These are phyloP conservation scores for Galerina marginata DNA, from an alignment of 768 basidiomycete genomes.

Conservation along the genomic window DNA sequence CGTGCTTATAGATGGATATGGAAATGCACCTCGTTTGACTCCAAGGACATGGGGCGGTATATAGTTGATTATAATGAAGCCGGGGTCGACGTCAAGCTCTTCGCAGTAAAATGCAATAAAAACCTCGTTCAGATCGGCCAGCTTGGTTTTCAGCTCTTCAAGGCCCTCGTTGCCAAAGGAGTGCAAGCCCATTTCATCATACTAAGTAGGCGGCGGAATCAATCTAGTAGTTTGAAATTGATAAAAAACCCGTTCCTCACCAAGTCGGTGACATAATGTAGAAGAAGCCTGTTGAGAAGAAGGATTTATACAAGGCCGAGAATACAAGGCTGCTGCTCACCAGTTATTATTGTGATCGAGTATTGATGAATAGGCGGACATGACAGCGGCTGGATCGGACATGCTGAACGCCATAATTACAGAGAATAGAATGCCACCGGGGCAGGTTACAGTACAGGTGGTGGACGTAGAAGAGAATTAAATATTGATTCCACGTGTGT, in stretches of 20 bases:
- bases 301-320: neutral
- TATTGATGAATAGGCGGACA: conserved; percentile 36
- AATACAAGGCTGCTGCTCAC: conserved; percentile 22
- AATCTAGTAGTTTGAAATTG: conserved; percentile 1
- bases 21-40: conserved; percentile 31
- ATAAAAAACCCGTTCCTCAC: conserved; percentile 21
- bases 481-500: neutral
- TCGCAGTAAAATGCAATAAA: conserved; percentile 55
- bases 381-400: conserved; percentile 31
- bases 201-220: conserved; percentile 25
- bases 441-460: conserved; percentile 3
- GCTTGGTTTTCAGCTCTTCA: conserved; percentile 49
- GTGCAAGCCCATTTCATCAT: conserved; percentile 45
- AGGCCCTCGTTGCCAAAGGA: conserved; percentile 48
- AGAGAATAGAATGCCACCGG: conserved; percentile 16
- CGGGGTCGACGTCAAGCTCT: conserved; percentile 39
- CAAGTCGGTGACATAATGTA: conserved; percentile 32
- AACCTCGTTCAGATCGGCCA: conserved; percentile 42
- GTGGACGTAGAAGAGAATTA: neutral
- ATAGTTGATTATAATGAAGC: conserved; percentile 50
- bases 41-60: conserved; percentile 48
- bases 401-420: conserved; percentile 33
- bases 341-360: conserved; percentile 32
- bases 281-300: conserved; percentile 26
- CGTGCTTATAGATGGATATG: neutral